Conservation (phyloP, 352 stramenopile species). For the Pythium scleroteichum region DNA sequence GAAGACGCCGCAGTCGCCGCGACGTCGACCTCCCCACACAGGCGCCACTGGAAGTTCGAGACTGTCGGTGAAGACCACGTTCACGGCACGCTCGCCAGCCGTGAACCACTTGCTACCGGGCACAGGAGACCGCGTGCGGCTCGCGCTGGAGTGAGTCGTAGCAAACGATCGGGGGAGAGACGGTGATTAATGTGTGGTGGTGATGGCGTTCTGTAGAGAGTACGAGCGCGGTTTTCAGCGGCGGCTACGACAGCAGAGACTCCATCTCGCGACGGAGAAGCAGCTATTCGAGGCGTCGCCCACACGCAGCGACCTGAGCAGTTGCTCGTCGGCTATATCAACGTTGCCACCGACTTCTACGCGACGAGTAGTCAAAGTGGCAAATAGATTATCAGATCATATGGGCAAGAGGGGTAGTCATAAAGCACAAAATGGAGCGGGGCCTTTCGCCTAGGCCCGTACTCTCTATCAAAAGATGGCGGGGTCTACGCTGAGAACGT, state of each 20-base stretch:
- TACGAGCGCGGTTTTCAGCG: slow-evolving; percentile 29
- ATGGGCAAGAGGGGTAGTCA: not conserved
- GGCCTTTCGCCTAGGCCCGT: too few species aligned
- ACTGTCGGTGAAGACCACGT: slow-evolving; percentile 59
- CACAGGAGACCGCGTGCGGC: slow-evolving; percentile 60
- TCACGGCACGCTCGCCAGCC: slow-evolving; percentile 61
- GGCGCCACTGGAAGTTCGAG: slow-evolving; percentile 32
- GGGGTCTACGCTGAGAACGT: slow-evolving; percentile 17
- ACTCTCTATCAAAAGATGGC: not conserved
- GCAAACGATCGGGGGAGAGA: not conserved
- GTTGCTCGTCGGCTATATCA: slow-evolving; percentile 7
- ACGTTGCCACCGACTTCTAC: slow-evolving; percentile 9
- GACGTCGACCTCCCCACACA: slow-evolving; percentile 13
- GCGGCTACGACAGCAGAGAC: slow-evolving; percentile 3
- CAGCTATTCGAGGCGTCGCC: not conserved
- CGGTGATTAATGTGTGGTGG: not conserved
- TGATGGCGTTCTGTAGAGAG: slow-evolving; percentile 16
- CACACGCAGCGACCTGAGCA: slow-evolving; percentile 19
- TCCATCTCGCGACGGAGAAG: not conserved
- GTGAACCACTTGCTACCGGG: slow-evolving; percentile 65
- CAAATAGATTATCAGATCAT: slow-evolving; percentile 7
- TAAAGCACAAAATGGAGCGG: not conserved
- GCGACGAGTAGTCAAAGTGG: slow-evolving; percentile 5
- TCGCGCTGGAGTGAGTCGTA: slow-evolving; percentile 42
- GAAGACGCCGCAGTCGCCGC: slow-evolving; percentile 1